Percentiles rank a stretch among this genome's conserved stretches.
phyloP scores from a whole-genome alignment of 106 monocot genomes.

The Allium sativum region DNA sequence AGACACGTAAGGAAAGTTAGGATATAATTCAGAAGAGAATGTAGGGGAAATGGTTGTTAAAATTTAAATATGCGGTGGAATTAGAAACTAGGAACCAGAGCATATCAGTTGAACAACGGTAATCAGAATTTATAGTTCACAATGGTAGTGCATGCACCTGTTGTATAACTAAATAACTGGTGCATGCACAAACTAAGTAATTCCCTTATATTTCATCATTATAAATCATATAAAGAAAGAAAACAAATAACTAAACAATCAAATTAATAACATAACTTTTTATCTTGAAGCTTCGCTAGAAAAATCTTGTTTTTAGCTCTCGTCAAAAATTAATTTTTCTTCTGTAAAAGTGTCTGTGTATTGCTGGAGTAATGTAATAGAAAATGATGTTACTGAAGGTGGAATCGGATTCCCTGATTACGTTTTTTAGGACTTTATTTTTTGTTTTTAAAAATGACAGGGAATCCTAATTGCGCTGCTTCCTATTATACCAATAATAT shows the following conservation, averaged over 20 bases:
- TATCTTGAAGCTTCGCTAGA: conserved; percentile 55
- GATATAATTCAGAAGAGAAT: too few species aligned
- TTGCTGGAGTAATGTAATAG: conserved; percentile 69
- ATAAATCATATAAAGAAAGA: neutral
- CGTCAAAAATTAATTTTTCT: conserved; percentile 67
- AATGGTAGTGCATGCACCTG: too few species aligned
- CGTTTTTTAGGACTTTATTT: neutral
- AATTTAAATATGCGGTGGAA: too few species aligned
- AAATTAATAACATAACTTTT: conserved; percentile 45
- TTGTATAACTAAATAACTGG: too few species aligned
- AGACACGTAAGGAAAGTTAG: too few species aligned
- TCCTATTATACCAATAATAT: conserved; percentile 3
- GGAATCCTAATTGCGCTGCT: neutral
- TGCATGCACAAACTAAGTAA: too few species aligned
- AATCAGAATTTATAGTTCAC: too few species aligned
- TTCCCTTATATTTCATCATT: too few species aligned
- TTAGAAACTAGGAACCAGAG: too few species aligned
- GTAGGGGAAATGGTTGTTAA: too few species aligned
- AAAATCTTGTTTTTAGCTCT: conserved; percentile 62
- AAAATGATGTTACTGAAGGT: conserved; percentile 11
- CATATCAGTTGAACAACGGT: too few species aligned
- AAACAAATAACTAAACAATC: neutral
- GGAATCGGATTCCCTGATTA: neutral
- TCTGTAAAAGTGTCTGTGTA: conserved; percentile 84
- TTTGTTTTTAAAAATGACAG: conserved; percentile 5